These are phyloP conservation scores for Kodamaea kaohsiungensis DNA, from an alignment of 805 yeast species.

Conservation along the genomic window DNA sequence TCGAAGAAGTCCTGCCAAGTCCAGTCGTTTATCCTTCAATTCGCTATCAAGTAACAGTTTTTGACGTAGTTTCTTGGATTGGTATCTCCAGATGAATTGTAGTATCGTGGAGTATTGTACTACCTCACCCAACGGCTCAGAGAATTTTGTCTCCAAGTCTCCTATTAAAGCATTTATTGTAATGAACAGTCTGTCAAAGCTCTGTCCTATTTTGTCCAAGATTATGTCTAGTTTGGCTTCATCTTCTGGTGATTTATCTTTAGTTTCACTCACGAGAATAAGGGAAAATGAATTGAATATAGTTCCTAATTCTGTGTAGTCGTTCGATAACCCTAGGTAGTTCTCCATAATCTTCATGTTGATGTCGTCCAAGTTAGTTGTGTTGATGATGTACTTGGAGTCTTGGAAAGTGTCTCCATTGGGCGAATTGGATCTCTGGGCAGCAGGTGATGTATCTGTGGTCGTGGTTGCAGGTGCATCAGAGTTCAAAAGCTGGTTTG, in stretches of 20 bases:
- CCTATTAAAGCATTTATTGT: slow-evolving; percentile 53
- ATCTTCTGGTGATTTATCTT: slow-evolving; percentile 19
- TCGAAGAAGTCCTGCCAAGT: slow-evolving; percentile 28
- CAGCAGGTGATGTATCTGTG: background rate
- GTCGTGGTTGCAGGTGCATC: background rate
- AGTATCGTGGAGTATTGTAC: slow-evolving; percentile 64
- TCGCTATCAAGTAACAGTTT: slow-evolving; percentile 33
- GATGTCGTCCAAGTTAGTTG: slow-evolving; percentile 54
- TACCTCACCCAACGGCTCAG: slow-evolving; percentile 71
- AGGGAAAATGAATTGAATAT: slow-evolving; percentile 55
- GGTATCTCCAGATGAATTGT: slow-evolving; percentile 58
- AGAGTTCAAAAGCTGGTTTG: slow-evolving; percentile 19
- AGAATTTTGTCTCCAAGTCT: slow-evolving; percentile 57
- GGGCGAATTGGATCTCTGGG: background rate
- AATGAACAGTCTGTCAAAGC: slow-evolving; percentile 68
- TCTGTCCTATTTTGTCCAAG: slow-evolving; percentile 81
- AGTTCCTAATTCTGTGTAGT: slow-evolving; percentile 73
- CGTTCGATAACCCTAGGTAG: slow-evolving; percentile 59
- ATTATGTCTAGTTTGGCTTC: slow-evolving; percentile 33
- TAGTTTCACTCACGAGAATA: slow-evolving; percentile 33
- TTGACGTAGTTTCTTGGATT: slow-evolving; percentile 43
- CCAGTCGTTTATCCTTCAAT: slow-evolving; percentile 31
- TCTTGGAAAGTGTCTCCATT: slow-evolving; percentile 4
- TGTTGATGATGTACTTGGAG: slow-evolving; percentile 19
- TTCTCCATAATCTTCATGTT: slow-evolving; percentile 56